A percentile compares a stretch with the other conserved stretches of the same genome.
These are phyloP conservation scores for Chimonanthus praecox DNA, from an alignment of 164 flowering plant species.

Conservation along the genomic window DNA sequence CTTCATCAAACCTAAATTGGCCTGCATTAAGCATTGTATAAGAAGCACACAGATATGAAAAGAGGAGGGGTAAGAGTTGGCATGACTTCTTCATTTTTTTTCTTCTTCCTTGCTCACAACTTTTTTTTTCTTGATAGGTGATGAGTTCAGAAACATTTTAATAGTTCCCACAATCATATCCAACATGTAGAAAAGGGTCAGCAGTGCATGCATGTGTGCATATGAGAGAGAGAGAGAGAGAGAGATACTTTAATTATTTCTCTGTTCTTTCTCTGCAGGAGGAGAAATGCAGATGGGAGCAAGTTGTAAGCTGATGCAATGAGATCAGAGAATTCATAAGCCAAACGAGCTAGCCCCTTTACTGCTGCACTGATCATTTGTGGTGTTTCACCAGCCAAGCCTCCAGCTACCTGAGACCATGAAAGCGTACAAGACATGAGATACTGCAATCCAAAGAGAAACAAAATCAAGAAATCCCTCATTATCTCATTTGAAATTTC, in stretches of 20 bases:
- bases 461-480: neutral
- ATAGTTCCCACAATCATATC: neutral
- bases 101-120: too few relatives aligned
- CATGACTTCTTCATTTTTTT: neutral
- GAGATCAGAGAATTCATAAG: slow-evolving; percentile 95
- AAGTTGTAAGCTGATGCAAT: slow-evolving; percentile 56
- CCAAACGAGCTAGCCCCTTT: slow-evolving; percentile 93
- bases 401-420: slow-evolving; percentile 69
- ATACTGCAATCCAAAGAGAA: neutral
- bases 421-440: neutral
- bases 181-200: neutral
- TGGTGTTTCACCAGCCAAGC: slow-evolving; percentile 89
- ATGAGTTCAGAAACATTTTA: neutral
- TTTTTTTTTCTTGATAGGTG: neutral
- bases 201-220: neutral
- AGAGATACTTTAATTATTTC: slow-evolving; percentile 68
- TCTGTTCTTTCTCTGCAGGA: slow-evolving; percentile 74
- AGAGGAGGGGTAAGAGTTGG: neutral
- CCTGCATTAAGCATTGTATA: slow-evolving; percentile 41
- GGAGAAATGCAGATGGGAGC: slow-evolving; percentile 78
- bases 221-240: neutral
- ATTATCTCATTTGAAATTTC: too few relatives aligned
- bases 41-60: slow-evolving; percentile 1
- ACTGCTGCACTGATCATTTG: slow-evolving; percentile 96
- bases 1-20: slow-evolving; percentile 83